phyloP scores from a whole-genome alignment of 2,329 filamentous ascomycete genomes.

The Thermothelomyces thermophilus region DNA sequence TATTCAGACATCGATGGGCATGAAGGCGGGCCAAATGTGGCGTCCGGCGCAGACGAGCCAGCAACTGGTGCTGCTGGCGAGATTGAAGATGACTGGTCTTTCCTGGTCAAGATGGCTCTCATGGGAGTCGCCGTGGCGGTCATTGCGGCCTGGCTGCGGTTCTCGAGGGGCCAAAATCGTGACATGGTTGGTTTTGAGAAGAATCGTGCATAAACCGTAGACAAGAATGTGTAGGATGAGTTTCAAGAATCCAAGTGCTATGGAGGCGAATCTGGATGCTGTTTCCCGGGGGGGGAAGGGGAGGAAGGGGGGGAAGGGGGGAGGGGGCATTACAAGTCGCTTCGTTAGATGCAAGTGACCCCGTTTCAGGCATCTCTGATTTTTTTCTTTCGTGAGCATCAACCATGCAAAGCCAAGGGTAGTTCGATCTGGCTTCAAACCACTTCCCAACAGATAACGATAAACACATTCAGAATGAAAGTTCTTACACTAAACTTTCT shows the following conservation, averaged over 20 bases:
- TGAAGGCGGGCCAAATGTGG: slow-evolving; percentile 33
- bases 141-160: slow-evolving; percentile 40
- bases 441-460: slow-evolving; percentile 2
- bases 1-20: slow-evolving; percentile 27
- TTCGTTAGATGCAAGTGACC: slow-evolving; percentile 12
- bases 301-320: too few relatives aligned
- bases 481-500: slow-evolving; percentile 93
- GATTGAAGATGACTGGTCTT: slow-evolving; percentile 33
- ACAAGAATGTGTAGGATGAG: too few relatives aligned
- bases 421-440: neutral
- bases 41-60: slow-evolving; percentile 31
- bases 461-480: slow-evolving; percentile 64
- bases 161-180: slow-evolving; percentile 31
- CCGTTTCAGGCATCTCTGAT: slow-evolving; percentile 17
- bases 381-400: slow-evolving; percentile 11
- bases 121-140: slow-evolving; percentile 43
- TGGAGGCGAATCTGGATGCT: too few relatives aligned
- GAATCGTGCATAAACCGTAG: slow-evolving; percentile 32
- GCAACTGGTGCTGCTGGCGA: slow-evolving; percentile 19
- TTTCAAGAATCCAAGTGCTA: too few relatives aligned
- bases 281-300: too few relatives aligned
- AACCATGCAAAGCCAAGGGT: neutral
- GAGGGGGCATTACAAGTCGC: neutral
- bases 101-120: slow-evolving; percentile 45
- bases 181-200: slow-evolving; percentile 38